Percentiles rank a stretch among this genome's conserved stretches.
These are phyloP conservation scores for Phascolomyces articulosus DNA, from an alignment of 371 early-diverging fungal species.

Conservation along the genomic window DNA sequence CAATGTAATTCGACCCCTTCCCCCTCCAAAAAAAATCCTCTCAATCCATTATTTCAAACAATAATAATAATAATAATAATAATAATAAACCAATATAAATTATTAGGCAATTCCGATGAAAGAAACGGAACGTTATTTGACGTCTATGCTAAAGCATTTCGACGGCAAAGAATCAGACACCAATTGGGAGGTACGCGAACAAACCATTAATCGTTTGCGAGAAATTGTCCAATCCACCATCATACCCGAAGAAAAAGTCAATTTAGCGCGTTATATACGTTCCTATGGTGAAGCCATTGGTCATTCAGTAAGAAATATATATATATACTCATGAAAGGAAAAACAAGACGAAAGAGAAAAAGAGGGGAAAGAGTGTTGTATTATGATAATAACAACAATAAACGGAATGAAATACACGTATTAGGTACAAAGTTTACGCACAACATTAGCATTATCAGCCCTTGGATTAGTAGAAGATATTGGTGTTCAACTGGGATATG, in stretches of 20 bases:
- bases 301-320: not conserved
- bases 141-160: conserved; percentile 6
- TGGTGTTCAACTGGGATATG: conserved; percentile 18
- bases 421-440: conserved; percentile 40
- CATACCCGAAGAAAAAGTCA: not conserved
- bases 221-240: not conserved
- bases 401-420: not conserved
- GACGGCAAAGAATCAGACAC: conserved; percentile 16
- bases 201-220: not conserved
- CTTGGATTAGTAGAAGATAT: conserved; percentile 29
- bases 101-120: conserved; percentile 10
- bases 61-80: too few relatives aligned
- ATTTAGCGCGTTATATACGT: not conserved
- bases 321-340: too few relatives aligned
- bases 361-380: too few relatives aligned
- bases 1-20: too few relatives aligned
- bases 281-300: not conserved
- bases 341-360: too few relatives aligned
- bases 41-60: too few relatives aligned
- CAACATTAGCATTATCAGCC: conserved; percentile 26
- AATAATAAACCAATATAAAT: too few relatives aligned
- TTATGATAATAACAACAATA: not conserved
- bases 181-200: conserved; percentile 22
- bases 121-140: conserved; percentile 12
- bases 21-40: too few relatives aligned